These are phyloP conservation scores for Leishmania amazonensis DNA, from an alignment of 208 protist species.

Conservation along the genomic window DNA sequence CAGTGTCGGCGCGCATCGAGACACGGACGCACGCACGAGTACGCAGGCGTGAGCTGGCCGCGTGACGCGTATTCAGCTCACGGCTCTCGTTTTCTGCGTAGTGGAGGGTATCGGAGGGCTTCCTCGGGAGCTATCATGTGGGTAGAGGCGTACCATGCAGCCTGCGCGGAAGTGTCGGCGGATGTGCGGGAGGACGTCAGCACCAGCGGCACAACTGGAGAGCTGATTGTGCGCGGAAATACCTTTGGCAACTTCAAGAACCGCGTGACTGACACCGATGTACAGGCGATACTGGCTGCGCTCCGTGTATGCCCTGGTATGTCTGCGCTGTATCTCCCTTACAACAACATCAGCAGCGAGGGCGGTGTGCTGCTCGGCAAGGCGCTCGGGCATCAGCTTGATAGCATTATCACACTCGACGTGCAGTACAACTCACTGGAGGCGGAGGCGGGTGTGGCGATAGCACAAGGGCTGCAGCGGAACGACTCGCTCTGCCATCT, in stretches of 20 bases:
- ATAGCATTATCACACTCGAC: conserved; percentile 51
- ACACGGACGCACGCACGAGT: not conserved
- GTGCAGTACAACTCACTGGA: conserved; percentile 67
- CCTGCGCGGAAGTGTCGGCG: conserved; percentile 40
- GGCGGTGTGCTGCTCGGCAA: conserved; percentile 51
- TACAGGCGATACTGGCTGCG: conserved; percentile 48
- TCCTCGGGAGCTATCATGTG: conserved; percentile 38
- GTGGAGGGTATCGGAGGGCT: not conserved
- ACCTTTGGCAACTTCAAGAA: conserved; percentile 58
- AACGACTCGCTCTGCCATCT: conserved; percentile 39
- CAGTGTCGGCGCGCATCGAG: not conserved
- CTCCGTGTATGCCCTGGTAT: conserved; percentile 26
- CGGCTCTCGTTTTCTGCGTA: not conserved
- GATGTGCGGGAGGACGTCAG: conserved; percentile 50
- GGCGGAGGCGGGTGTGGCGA: conserved; percentile 37
- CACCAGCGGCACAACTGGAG: conserved; percentile 19
- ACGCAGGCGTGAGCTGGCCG: not conserved
- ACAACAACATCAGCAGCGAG: conserved; percentile 62
- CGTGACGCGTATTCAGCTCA: not conserved
- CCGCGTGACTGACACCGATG: conserved; percentile 62
- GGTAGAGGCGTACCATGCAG: conserved; percentile 46
- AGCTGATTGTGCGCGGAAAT: conserved; percentile 55
- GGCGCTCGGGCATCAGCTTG: conserved; percentile 35
- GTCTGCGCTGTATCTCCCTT: conserved; percentile 50
- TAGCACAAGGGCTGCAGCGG: conserved; percentile 34